phyloP scores from a whole-genome alignment of 768 basidiomycete genomes.

The Termitomyces bulborhizus region DNA sequence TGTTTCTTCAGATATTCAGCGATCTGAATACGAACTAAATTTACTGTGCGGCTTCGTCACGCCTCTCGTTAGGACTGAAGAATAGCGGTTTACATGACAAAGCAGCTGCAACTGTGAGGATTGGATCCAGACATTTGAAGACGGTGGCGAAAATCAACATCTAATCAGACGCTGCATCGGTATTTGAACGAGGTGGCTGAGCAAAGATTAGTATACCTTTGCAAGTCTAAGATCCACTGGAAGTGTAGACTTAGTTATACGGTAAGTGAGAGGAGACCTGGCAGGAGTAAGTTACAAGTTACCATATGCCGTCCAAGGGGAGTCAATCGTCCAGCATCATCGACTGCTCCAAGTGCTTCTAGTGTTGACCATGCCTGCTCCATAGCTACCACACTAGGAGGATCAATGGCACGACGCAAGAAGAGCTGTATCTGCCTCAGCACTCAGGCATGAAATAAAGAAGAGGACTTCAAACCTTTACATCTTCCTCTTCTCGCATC shows the following conservation, averaged over 20 bases:
- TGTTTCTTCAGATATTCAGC: not conserved
- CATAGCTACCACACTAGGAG: constrained; percentile 70
- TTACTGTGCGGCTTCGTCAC: constrained; percentile 73
- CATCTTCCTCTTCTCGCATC: constrained; percentile 70
- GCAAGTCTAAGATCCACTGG: constrained; percentile 84
- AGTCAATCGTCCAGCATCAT: constrained; percentile 57
- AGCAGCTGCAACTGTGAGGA: constrained; percentile 75
- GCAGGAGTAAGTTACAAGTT: constrained; percentile 11
- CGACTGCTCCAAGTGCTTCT: constrained; percentile 74
- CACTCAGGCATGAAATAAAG: not conserved
- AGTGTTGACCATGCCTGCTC: constrained; percentile 71
- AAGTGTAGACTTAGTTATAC: constrained; percentile 55
- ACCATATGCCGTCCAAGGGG: constrained; percentile 81
- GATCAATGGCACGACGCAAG: constrained; percentile 73
- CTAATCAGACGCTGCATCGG: constrained; percentile 26
- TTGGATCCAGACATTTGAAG: constrained; percentile 77
- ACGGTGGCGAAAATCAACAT: constrained; percentile 85
- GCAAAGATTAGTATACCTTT: constrained; percentile 44
- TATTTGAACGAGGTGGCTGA: not conserved
- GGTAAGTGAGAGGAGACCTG: not conserved
- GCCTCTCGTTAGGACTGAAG: constrained; percentile 71
- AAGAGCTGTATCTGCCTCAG: constrained; percentile 38
- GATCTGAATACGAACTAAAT: constrained; percentile 11
- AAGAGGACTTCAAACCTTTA: constrained; percentile 43
- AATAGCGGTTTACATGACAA: constrained; percentile 89